A percentile compares a stretch with the other conserved stretches of the same genome.
Conservation (phyloP, 1,284 basidiomycete genomes). For the Moesziomyces sp. region DNA sequence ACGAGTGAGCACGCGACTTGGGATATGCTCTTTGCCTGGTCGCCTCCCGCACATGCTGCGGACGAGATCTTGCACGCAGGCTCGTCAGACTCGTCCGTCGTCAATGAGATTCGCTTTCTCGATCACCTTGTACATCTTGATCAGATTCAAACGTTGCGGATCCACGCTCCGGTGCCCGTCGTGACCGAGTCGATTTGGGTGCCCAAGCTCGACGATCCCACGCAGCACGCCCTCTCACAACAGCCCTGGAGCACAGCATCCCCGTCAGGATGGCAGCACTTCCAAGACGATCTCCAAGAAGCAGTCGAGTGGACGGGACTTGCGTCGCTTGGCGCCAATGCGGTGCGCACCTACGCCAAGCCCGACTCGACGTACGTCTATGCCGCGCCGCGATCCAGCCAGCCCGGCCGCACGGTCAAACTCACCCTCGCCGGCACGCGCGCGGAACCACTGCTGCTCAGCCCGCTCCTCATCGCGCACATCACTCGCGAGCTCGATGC, state of each 20-base stretch:
- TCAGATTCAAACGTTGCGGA: conserved; percentile 8
- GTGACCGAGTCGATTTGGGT: conserved; percentile 39
- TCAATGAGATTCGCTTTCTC: conserved; percentile 36
- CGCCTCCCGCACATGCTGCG: conserved; percentile 11
- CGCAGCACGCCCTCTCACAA: conserved; percentile 14
- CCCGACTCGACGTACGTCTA: conserved; percentile 33
- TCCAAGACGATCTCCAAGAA: conserved; percentile 22
- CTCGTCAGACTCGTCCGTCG: not conserved
- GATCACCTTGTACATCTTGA: conserved; percentile 23
- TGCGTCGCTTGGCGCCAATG: conserved; percentile 15
- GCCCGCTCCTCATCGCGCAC: conserved; percentile 18
- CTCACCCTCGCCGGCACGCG: conserved; percentile 14
- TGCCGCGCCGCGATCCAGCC: conserved; percentile 12
- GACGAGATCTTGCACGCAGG: conserved; percentile 4
- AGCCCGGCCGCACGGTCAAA: conserved; percentile 22
- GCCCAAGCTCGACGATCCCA: conserved; percentile 15
- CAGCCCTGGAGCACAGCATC: conserved; percentile 6
- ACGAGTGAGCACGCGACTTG: conserved; percentile 40
- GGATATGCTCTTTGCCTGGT: conserved; percentile 50
- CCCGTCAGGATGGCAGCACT: conserved; percentile 22
- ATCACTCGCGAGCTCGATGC: conserved; percentile 19
- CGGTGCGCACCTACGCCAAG: conserved; percentile 26
- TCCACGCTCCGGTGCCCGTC: conserved; percentile 1
- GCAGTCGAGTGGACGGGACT: conserved; percentile 45
- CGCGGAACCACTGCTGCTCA: conserved; percentile 17